Evolutionary conservation across 495 filamentous ascomycete genomes (phyloP).

Genomic region (Aspergillus ellipticus): DNA sequence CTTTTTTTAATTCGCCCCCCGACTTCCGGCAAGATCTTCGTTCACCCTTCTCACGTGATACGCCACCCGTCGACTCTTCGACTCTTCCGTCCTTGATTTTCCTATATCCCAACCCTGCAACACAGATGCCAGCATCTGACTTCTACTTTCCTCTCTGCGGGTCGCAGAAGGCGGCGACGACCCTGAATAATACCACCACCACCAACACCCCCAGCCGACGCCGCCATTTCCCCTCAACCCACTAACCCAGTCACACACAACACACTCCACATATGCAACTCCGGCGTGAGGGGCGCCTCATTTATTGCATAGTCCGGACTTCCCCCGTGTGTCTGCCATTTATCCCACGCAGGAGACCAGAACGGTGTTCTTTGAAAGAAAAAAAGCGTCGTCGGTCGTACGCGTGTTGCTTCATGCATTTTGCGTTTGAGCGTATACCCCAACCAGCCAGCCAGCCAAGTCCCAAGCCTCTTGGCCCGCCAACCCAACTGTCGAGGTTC

Average conservation of each 20-base stretch:
- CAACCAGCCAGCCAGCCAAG: conserved; percentile 6
- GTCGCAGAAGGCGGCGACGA: not conserved
- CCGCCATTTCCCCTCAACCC: not conserved
- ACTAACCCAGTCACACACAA: not conserved
- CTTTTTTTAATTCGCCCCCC: conserved; percentile 4
- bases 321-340: not conserved
- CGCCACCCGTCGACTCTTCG: not conserved
- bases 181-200: too few species aligned
- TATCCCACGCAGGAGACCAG: conserved; percentile 5
- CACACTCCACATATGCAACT: not conserved
- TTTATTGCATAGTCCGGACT: conserved; percentile 1
- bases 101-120: not conserved
- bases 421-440: conserved; percentile 40
- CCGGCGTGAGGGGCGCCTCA: conserved; percentile 6
- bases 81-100: not conserved
- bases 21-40: conserved; percentile 17
- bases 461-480: not conserved
- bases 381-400: conserved; percentile 5
- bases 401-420: conserved; percentile 5
- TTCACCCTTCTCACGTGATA: conserved; percentile 7
- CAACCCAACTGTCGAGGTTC: too few species aligned
- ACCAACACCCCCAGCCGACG: not conserved
- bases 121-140: not conserved
- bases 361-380: not conserved
- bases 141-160: not conserved